phyloP scores from a whole-genome alignment of 495 filamentous ascomycete species.

The Podospora pseudoanserina region DNA sequence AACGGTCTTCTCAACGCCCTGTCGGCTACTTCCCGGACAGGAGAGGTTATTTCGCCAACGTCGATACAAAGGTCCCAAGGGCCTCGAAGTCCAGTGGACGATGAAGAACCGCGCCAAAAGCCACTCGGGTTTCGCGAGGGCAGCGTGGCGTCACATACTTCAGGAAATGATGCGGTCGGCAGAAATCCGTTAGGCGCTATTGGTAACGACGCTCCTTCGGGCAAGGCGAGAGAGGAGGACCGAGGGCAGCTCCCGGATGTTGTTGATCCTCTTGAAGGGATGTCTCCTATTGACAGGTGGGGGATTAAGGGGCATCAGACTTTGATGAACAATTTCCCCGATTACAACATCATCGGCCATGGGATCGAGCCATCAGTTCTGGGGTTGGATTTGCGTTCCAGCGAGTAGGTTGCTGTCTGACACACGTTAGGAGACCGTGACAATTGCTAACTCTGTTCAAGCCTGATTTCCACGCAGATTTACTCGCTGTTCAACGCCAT shows the following conservation, averaged over 20 bases:
- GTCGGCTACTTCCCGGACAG: slow-evolving; percentile 47
- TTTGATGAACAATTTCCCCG: slow-evolving; percentile 74
- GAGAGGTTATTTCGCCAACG: slow-evolving; percentile 42
- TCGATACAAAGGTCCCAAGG: slow-evolving; percentile 39
- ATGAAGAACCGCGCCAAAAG: slow-evolving; percentile 43
- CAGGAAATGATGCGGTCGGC: slow-evolving; percentile 33
- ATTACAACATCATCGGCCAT: slow-evolving; percentile 68
- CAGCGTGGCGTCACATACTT: slow-evolving; percentile 32
- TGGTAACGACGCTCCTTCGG: slow-evolving; percentile 40
- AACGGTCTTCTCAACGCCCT: slow-evolving; percentile 59
- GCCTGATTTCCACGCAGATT: slow-evolving; percentile 44
- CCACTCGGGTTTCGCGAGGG: slow-evolving; percentile 43
- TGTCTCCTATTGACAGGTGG: slow-evolving; percentile 76
- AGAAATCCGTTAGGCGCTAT: slow-evolving; percentile 47
- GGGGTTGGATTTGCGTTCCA: slow-evolving; percentile 73
- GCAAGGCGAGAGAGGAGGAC: slow-evolving; percentile 41
- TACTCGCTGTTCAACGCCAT: slow-evolving; percentile 67
- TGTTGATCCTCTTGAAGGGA: slow-evolving; percentile 62
- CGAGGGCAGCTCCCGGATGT: slow-evolving; percentile 21
- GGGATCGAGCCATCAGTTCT: slow-evolving; percentile 75
- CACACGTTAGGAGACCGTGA: too few relatives aligned
- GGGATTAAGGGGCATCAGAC: slow-evolving; percentile 74
- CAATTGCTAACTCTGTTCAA: slow-evolving; percentile 18
- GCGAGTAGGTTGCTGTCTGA: slow-evolving; percentile 56
- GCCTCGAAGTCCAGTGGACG: slow-evolving; percentile 33